Evolutionary conservation across 768 basidiomycete species (phyloP).

Genomic region (Termitomyces titanicus): DNA sequence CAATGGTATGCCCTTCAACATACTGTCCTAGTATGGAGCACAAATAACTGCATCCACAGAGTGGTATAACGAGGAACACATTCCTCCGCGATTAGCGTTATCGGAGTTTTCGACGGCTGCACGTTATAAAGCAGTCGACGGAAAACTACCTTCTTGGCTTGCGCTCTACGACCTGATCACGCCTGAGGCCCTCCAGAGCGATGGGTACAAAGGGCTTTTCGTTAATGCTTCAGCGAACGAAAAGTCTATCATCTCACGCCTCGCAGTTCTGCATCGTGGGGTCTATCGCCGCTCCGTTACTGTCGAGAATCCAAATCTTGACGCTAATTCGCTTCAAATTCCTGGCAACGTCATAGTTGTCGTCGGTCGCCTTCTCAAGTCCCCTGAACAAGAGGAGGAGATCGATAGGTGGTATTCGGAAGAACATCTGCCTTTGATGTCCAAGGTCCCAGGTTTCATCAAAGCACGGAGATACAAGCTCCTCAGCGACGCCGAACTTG

Average conservation of each 20-base stretch:
- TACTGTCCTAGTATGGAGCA: not conserved
- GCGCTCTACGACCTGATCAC: slow-evolving; percentile 27
- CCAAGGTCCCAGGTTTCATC: slow-evolving; percentile 28
- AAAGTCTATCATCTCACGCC: slow-evolving; percentile 18
- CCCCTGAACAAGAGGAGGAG: slow-evolving; percentile 20
- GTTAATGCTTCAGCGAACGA: slow-evolving; percentile 23
- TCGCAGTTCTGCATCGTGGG: slow-evolving; percentile 22
- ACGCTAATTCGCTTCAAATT: slow-evolving; percentile 4
- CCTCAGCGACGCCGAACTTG: slow-evolving; percentile 9
- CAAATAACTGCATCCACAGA: slow-evolving; percentile 14
- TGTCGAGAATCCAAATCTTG: slow-evolving; percentile 10
- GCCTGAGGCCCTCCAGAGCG: slow-evolving; percentile 17
- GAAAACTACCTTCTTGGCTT: slow-evolving; percentile 23
- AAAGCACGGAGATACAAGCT: slow-evolving; percentile 25
- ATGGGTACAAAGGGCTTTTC: slow-evolving; percentile 21
- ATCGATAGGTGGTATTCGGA: slow-evolving; percentile 28
- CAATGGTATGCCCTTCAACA: slow-evolving; percentile 18
- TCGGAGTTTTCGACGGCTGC: slow-evolving; percentile 23
- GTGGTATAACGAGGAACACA: slow-evolving; percentile 32
- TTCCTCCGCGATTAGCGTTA: slow-evolving; percentile 24
- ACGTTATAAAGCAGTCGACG: slow-evolving; percentile 26
- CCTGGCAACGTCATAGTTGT: slow-evolving; percentile 17
- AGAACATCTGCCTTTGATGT: slow-evolving; percentile 23
- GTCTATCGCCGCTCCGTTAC: slow-evolving; percentile 19
- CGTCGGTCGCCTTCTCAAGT: slow-evolving; percentile 4